Evolutionary conservation across 129 eudicot species (phyloP), one percentile per base, ranked within the genome.

Genomic region (Flaveria bidentis): DNA sequence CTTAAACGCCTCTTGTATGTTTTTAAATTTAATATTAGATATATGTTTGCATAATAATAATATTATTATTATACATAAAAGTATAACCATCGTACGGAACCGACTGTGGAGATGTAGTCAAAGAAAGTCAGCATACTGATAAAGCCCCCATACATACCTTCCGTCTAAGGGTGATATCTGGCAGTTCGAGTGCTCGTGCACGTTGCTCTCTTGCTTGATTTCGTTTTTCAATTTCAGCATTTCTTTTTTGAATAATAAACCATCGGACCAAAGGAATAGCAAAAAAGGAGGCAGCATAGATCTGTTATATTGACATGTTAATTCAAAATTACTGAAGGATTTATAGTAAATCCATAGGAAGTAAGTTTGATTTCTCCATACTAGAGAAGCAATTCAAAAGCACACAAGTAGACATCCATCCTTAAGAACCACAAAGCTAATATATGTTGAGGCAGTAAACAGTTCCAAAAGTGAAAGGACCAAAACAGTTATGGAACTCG

Each of bases 241-340:
- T 95, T 78, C 76, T 83, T 76, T 62, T 91, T 75, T 76, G 83
- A 71, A 88, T 74, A 53, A 89, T 67, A 77, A 86, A 85, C 97
- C 94, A 95, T 20, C 99, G 94, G 17, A 95, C 87, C 83, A 91
- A 81, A 64, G 99, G 99, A 76, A 95, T 95, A 44, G 95, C 94
- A 76, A 95, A 95, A 85, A 95, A 91, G 17, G 99, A 91, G 76
- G 89, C 97, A 26, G 99, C 99, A 79, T 95, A 95, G 41, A 95
- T 80, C 99, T 95, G 97, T 75, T 80, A 77, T 69, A 36, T 75
- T 25, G 13, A 73, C 8, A 73, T 65, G 57, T 67, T 22, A 71
- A 46, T 26, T 51, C 46, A 45, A 45, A 60, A 61, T 9, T 28
- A 30, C 28, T 15, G 2, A 26, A 61, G 26, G 33, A 51, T 51